These are phyloP conservation scores for Haematococcus sp. DNA, from an alignment of 139 green algal genomes.

Conservation along the genomic window DNA sequence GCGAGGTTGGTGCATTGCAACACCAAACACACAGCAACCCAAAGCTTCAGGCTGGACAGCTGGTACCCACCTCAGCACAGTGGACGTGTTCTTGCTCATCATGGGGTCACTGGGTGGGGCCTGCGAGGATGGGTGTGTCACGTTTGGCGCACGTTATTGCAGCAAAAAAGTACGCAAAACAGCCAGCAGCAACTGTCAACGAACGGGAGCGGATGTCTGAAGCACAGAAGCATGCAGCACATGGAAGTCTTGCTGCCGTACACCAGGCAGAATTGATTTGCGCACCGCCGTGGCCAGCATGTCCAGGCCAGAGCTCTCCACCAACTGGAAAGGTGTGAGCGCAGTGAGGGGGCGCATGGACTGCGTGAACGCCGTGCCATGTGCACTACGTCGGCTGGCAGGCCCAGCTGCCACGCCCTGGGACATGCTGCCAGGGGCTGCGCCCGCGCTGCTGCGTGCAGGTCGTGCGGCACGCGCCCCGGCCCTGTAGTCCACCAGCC, in stretches of 20 bases:
- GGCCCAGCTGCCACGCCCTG: neutral
- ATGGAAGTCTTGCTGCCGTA: neutral
- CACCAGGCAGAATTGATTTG: neutral
- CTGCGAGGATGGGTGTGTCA: too few relatives aligned
- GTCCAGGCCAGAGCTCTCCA: neutral
- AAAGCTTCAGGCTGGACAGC: too few relatives aligned
- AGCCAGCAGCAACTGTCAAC: too few relatives aligned
- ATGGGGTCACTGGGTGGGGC: too few relatives aligned
- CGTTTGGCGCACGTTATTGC: too few relatives aligned
- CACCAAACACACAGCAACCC: too few relatives aligned
- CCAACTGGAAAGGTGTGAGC: neutral
- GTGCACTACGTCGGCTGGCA: neutral
- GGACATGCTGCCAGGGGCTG: neutral
- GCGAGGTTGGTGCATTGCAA: too few relatives aligned
- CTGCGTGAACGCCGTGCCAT: neutral
- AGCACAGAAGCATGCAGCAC: too few relatives aligned
- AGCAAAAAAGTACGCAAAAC: too few relatives aligned
- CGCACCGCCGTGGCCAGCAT: neutral
- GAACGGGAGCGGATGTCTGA: too few relatives aligned
- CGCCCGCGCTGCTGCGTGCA: neutral
- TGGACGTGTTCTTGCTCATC: slow-evolving; percentile 5
- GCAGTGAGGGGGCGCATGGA: neutral
- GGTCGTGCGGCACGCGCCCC: neutral
- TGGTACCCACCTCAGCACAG: neutral
- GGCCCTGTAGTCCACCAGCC: neutral